A percentile compares a stretch with the other conserved stretches of the same genome.
phyloP scores from a whole-genome alignment of 1,284 basidiomycete genomes.

The Anthracocystis walkeri region DNA sequence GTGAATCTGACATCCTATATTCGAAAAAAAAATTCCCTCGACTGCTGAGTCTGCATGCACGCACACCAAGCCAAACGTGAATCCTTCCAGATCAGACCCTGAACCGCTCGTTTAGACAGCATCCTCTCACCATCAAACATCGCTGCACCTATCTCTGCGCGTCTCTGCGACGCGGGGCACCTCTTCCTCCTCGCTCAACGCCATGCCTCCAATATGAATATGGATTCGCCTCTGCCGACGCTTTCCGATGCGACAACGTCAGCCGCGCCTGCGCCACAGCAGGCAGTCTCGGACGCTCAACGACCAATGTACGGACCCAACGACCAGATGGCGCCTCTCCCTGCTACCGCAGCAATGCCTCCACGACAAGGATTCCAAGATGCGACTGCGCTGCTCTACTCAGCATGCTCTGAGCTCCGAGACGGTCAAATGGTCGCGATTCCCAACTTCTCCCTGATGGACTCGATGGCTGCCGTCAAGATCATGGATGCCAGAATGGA shows the following conservation, averaged over 20 bases:
- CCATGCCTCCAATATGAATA: constrained; percentile 10
- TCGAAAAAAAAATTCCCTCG: too few species aligned
- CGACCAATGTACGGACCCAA: neutral
- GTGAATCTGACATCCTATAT: too few species aligned
- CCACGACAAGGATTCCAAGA: constrained; percentile 23
- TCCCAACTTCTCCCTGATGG: constrained; percentile 79
- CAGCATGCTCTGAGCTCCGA: constrained; percentile 51
- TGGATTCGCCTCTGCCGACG: neutral
- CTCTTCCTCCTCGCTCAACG: neutral
- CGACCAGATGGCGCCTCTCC: neutral
- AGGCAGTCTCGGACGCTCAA: neutral
- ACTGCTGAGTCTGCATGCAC: too few species aligned
- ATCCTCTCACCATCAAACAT: neutral
- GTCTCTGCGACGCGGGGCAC: neutral
- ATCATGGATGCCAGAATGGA: constrained; percentile 91
- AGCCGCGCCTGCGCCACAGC: neutral
- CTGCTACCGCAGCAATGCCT: constrained; percentile 2
- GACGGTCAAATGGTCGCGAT: constrained; percentile 78
- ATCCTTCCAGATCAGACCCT: neutral
- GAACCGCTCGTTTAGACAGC: neutral
- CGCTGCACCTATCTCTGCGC: too few species aligned
- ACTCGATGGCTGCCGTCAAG: constrained; percentile 90
- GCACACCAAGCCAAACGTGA: too few species aligned
- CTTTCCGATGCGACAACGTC: neutral
- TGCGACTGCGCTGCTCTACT: constrained; percentile 30